These are phyloP conservation scores for Komagataella pseudopastoris DNA, from an alignment of 805 yeast genomes.

Conservation along the genomic window DNA sequence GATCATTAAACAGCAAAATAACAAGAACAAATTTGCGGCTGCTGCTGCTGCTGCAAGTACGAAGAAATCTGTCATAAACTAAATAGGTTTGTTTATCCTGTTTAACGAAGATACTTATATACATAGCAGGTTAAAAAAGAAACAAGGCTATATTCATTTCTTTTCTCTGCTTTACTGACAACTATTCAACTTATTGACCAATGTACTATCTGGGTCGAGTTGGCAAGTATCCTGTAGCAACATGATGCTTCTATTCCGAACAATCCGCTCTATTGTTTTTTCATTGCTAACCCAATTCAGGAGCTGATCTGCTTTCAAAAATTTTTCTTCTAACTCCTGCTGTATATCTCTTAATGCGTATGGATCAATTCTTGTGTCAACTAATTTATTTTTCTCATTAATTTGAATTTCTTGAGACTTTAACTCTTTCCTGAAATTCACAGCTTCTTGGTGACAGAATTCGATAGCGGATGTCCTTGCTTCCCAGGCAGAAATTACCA, in stretches of 20 bases:
- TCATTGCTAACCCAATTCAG: conserved; percentile 25
- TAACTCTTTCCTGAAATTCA: conserved; percentile 16
- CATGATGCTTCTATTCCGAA: conserved; percentile 20
- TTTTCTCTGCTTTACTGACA: not conserved
- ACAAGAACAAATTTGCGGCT: conserved; percentile 7
- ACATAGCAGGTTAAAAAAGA: not conserved
- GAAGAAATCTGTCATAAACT: conserved; percentile 1
- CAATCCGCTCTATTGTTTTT: conserved; percentile 23
- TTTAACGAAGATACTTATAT: not conserved
- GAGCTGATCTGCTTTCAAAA: conserved; percentile 15
- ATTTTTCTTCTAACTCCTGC: conserved; percentile 16
- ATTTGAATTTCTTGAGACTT: conserved; percentile 10
- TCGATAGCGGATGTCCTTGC: conserved; percentile 23
- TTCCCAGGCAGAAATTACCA: conserved; percentile 35
- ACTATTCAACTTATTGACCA: not conserved
- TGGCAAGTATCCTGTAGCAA: conserved; percentile 22
- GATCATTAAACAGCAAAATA: conserved; percentile 2
- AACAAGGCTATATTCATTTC: not conserved
- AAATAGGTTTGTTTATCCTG: not conserved
- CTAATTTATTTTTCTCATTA: conserved; percentile 8
- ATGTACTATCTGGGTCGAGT: not conserved
- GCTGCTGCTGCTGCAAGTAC: conserved; percentile 10
- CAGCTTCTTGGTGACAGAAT: conserved; percentile 24
- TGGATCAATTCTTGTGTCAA: conserved; percentile 30
- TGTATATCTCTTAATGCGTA: conserved; percentile 29